These are phyloP conservation scores for Gyromitra esculenta DNA, from an alignment of 2,329 filamentous ascomycete species.

Conservation along the genomic window DNA sequence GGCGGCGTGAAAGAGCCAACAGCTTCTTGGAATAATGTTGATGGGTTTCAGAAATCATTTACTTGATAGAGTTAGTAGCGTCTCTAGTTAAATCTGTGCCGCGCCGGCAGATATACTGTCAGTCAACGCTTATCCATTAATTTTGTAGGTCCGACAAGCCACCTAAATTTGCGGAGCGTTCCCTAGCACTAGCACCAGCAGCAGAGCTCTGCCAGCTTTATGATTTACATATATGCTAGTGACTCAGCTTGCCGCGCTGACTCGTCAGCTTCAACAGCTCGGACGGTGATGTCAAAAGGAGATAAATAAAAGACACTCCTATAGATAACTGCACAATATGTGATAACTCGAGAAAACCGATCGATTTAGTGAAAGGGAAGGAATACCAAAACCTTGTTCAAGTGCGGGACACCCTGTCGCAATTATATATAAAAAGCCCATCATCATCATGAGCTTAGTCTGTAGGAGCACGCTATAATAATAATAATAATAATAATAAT, in stretches of 20 bases:
- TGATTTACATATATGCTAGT: no score
- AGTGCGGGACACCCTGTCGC: background rate
- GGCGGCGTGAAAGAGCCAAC: background rate
- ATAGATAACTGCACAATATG: background rate
- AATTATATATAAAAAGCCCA: background rate
- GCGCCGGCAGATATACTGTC: background rate
- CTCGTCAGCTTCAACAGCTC: background rate
- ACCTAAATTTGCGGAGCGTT: background rate
- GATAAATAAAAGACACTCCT: background rate
- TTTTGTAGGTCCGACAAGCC: background rate
- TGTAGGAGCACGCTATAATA: no score
- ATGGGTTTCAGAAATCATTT: background rate
- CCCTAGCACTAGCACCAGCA: background rate
- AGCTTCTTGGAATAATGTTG: background rate
- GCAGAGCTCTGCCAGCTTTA: no score
- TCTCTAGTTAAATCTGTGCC: background rate
- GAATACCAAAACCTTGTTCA: background rate
- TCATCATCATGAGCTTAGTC: background rate
- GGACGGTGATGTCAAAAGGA: background rate
- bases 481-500: no score
- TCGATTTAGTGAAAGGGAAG: background rate
- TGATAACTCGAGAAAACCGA: background rate
- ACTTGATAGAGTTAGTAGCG: background rate
- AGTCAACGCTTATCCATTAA: background rate
- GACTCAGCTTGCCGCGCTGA: no score